These are phyloP conservation scores for Tilletia indica DNA, from an alignment of 1,284 basidiomycete genomes.

Conservation along the genomic window DNA sequence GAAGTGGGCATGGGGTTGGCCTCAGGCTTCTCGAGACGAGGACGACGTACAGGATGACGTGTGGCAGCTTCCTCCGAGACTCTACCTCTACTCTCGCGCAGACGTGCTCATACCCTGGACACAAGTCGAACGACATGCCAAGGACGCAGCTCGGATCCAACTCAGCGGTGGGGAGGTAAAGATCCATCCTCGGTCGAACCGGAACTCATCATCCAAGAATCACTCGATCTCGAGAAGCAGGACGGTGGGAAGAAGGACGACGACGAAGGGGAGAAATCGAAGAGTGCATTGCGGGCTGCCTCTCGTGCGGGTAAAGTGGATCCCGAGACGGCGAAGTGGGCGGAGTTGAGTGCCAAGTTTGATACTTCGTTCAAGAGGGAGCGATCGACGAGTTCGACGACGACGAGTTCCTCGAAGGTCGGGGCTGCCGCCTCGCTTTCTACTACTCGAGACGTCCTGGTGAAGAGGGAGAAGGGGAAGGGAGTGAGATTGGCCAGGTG, in stretches of 20 bases:
- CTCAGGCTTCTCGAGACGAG: background rate
- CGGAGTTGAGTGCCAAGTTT: conserved; percentile 13
- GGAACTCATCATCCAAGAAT: background rate
- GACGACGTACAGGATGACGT: background rate
- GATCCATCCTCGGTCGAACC: background rate
- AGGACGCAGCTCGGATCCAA: conserved; percentile 25
- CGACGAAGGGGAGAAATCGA: conserved; percentile 23
- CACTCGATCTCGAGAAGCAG: conserved; percentile 12
- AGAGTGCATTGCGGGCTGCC: background rate
- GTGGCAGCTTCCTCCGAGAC: conserved; percentile 30
- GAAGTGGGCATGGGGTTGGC: conserved; percentile 36
- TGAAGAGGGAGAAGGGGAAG: background rate
- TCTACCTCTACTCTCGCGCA: conserved; percentile 45
- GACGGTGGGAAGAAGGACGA: conserved; percentile 15
- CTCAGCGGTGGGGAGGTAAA: background rate
- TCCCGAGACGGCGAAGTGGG: conserved; percentile 6
- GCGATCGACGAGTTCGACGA: background rate
- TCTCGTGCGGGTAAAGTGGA: background rate
- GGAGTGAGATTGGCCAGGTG: conserved; percentile 37
- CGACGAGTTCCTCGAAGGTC: background rate
- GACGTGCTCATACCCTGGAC: conserved; percentile 41
- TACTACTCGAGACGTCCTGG: background rate
- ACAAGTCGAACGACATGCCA: conserved; percentile 42
- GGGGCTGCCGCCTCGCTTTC: background rate
- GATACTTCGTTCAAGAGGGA: background rate